phyloP scores from a whole-genome alignment of 805 yeast species.

The Candida pseudoglaebosa region DNA sequence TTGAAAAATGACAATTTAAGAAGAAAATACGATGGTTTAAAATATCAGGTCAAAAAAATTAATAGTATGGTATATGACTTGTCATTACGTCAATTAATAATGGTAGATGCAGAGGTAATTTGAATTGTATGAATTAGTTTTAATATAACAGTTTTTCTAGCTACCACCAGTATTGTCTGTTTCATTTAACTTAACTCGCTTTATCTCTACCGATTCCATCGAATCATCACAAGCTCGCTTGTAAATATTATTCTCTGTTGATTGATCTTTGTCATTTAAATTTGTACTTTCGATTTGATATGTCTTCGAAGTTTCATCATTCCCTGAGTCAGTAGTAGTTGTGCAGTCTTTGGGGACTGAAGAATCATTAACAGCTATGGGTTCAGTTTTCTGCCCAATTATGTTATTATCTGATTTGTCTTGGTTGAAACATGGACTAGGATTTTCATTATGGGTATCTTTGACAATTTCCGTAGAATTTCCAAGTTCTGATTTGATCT shows the following conservation, averaged over 20 bases:
- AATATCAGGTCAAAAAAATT: conserved; percentile 24
- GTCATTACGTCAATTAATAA: conserved; percentile 15
- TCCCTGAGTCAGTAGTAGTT: no score
- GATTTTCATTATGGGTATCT: not conserved
- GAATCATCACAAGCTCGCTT: not conserved
- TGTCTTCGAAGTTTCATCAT: no score
- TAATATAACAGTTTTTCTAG: not conserved
- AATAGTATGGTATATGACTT: conserved; percentile 25
- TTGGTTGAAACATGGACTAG: no score
- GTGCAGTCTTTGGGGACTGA: no score
- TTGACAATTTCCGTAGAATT: not conserved
- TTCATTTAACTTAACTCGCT: not conserved
- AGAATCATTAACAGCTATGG: no score
- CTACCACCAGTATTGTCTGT: not conserved
- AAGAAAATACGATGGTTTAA: conserved; percentile 25
- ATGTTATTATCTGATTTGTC: no score
- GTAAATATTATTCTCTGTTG: not conserved
- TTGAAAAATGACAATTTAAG: conserved; percentile 25
- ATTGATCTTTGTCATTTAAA: not conserved
- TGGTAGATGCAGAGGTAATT: conserved; percentile 10
- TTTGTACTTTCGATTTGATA: no score
- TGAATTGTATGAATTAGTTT: no score
- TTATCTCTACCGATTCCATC: not conserved
- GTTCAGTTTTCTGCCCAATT: no score
- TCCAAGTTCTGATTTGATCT: not conserved